A percentile compares a stretch with the other conserved stretches of the same genome.
Conservation (phyloP, 2,329 filamentous ascomycete genomes). For the Ophiostoma fasciatum region DNA sequence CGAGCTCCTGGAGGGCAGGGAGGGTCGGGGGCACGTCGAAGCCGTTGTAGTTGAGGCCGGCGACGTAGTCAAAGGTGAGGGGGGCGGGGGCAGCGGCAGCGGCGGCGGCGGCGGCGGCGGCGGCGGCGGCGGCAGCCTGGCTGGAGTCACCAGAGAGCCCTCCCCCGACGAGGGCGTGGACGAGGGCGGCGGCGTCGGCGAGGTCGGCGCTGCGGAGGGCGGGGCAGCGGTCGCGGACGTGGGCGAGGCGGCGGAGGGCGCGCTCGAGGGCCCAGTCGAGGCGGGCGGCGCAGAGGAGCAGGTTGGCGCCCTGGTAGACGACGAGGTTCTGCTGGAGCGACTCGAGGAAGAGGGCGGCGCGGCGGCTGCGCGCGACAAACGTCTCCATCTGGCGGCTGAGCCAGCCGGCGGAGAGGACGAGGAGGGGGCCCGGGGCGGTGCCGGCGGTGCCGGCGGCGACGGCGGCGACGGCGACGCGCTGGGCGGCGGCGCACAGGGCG, state of each 20-base stretch:
- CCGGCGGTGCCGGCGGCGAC: neutral
- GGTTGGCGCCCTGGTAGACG: neutral
- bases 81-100: too few species aligned
- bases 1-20: too few species aligned
- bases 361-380: neutral
- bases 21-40: slow-evolving; percentile 2
- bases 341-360: neutral
- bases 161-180: neutral
- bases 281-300: neutral
- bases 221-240: neutral
- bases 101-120: too few species aligned
- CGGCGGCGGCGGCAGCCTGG: too few species aligned
- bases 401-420: neutral
- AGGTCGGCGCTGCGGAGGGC: neutral
- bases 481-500: neutral
- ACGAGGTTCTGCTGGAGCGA: neutral
- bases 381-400: neutral
- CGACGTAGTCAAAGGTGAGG: neutral
- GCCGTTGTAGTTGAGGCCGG: slow-evolving; percentile 1
- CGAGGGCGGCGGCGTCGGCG: neutral
- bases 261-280: slow-evolving; percentile 2
- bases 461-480: neutral
- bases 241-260: neutral
- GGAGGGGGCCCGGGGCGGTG: too few species aligned
- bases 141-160: too few species aligned